phyloP scores from a whole-genome alignment of 2,329 filamentous ascomycete genomes.

The Coniella vitis region DNA sequence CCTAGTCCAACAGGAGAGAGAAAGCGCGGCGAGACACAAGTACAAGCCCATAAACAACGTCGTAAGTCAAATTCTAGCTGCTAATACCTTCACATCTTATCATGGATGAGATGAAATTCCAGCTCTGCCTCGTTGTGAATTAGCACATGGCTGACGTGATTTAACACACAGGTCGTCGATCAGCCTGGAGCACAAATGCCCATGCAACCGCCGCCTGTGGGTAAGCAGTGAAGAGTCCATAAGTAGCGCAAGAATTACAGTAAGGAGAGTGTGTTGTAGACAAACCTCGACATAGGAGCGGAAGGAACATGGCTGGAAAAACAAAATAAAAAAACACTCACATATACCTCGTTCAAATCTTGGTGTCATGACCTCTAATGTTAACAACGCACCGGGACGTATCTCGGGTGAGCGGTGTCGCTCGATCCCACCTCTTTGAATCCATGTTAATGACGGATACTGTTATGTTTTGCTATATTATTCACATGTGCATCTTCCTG shows the following conservation, averaged over 20 bases:
- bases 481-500: not conserved
- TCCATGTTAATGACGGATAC: too few species aligned
- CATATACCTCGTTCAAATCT: too few species aligned
- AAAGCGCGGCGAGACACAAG: slow-evolving; percentile 1
- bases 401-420: too few species aligned
- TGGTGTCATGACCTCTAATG: too few species aligned
- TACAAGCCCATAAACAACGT: not conserved
- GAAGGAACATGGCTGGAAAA: too few species aligned
- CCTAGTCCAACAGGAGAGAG: slow-evolving; percentile 12
- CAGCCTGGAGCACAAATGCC: slow-evolving; percentile 1
- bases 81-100: not conserved
- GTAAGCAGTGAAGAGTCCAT: not conserved
- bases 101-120: not conserved
- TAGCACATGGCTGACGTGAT: not conserved
- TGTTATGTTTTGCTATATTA: not conserved
- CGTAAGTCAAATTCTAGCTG: not conserved
- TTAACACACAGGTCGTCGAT: not conserved
- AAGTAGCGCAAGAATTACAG: not conserved
- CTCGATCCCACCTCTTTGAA: too few species aligned
- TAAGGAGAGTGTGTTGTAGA: not conserved
- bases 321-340: too few species aligned
- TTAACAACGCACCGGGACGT: too few species aligned
- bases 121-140: not conserved
- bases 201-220: not conserved
- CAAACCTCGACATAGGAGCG: too few species aligned